A percentile compares a stretch with the other conserved stretches of the same genome.
phyloP scores from a whole-genome alignment of 2,329 filamentous ascomycete genomes.

The Cordyceps militaris region DNA sequence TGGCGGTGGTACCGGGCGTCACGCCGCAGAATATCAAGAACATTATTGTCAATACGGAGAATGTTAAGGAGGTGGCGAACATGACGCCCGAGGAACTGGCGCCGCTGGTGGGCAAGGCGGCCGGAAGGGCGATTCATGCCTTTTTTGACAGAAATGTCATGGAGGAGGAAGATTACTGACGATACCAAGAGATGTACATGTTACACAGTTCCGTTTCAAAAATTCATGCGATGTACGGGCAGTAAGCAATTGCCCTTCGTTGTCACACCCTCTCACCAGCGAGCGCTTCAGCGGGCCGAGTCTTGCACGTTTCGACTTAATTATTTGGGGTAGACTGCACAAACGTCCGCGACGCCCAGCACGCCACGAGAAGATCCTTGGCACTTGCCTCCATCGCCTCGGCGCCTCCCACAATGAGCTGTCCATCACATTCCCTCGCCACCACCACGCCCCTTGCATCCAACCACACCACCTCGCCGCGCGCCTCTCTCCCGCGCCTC shows the following conservation, averaged over 20 bases:
- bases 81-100: conserved; percentile 69
- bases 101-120: conserved; percentile 68
- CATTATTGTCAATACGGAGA: conserved; percentile 66
- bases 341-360: conserved; percentile 7
- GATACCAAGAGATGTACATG: not conserved
- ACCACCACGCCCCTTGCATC: not conserved
- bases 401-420: not conserved
- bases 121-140: conserved; percentile 64
- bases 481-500: not conserved
- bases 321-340: not conserved
- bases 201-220: too few relatives aligned
- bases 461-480: not conserved
- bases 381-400: not conserved
- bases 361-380: not conserved
- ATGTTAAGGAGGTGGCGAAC: conserved; percentile 76
- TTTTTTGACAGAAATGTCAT: conserved; percentile 70
- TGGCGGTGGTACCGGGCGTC: conserved; percentile 76
- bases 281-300: too few relatives aligned
- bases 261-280: too few relatives aligned
- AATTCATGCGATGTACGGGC: not conserved
- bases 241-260: too few relatives aligned
- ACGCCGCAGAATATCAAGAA: conserved; percentile 70
- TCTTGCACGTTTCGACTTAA: too few relatives aligned
- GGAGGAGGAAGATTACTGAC: conserved; percentile 36
- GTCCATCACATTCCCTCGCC: not conserved